These are phyloP conservation scores for Tetracladium marchalianum DNA, from an alignment of 495 filamentous ascomycete species.

Conservation along the genomic window DNA sequence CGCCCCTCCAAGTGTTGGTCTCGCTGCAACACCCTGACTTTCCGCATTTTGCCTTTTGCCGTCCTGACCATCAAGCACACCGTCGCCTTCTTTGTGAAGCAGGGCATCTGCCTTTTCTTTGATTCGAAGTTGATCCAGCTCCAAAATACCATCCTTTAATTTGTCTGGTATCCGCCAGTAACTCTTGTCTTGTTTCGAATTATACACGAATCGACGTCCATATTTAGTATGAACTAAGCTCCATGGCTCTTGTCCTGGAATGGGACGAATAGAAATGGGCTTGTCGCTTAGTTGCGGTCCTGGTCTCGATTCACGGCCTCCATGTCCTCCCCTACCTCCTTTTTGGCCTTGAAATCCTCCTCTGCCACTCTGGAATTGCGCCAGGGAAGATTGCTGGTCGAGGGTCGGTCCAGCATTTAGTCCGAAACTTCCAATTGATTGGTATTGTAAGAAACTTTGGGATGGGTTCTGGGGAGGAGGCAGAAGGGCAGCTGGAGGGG, in stretches of 20 bases:
- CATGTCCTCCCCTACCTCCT: conserved; percentile 22
- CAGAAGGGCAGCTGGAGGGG: conserved; percentile 16
- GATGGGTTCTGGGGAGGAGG: conserved; percentile 21
- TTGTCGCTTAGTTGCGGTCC: conserved; percentile 58
- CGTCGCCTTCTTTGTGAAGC: conserved; percentile 7
- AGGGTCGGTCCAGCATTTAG: conserved; percentile 26
- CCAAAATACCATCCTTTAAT: conserved; percentile 68
- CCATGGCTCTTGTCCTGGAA: conserved; percentile 84
- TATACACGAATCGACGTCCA: conserved; percentile 81
- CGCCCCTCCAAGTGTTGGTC: neutral
- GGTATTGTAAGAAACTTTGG: conserved; percentile 34
- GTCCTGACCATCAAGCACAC: neutral
- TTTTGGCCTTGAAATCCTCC: conserved; percentile 25
- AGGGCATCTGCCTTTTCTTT: conserved; percentile 34
- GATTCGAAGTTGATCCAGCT: conserved; percentile 51
- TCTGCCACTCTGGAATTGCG: conserved; percentile 18
- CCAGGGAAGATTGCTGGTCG: conserved; percentile 27
- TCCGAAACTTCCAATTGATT: conserved; percentile 26
- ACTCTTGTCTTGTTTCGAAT: conserved; percentile 70
- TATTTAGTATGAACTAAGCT: conserved; percentile 83
- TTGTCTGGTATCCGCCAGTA: conserved; percentile 88
- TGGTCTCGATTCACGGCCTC: conserved; percentile 9
- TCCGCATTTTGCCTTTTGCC: neutral
- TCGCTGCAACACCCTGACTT: conserved; percentile 4
- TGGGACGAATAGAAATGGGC: conserved; percentile 67